These are phyloP conservation scores for Cryptococcus amylolentus DNA, from an alignment of 1,284 basidiomycete genomes.

Conservation along the genomic window DNA sequence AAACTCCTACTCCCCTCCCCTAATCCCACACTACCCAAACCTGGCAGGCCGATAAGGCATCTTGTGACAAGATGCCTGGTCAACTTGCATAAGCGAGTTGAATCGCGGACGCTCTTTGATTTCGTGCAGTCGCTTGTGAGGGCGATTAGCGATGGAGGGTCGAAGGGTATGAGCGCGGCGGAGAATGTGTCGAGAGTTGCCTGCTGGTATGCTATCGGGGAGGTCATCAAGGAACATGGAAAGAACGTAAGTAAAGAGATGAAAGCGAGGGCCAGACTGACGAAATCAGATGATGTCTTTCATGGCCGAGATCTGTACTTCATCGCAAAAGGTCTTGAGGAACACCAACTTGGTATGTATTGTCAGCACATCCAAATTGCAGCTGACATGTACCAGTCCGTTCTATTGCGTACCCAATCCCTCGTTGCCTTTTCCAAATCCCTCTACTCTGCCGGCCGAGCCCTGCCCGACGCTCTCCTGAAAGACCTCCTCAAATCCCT, in stretches of 20 bases:
- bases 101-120: conserved; percentile 81
- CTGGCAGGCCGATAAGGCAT: conserved; percentile 80
- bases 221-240: conserved; percentile 79
- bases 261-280: neutral
- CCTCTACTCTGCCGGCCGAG: conserved; percentile 71
- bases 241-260: conserved; percentile 60
- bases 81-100: conserved; percentile 72
- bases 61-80: conserved; percentile 74
- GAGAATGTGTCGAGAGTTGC: conserved; percentile 63
- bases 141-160: conserved; percentile 60
- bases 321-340: conserved; percentile 62
- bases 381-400: conserved; percentile 53
- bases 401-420: conserved; percentile 79
- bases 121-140: conserved; percentile 75
- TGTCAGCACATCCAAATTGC: neutral
- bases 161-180: conserved; percentile 47
- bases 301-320: conserved; percentile 73
- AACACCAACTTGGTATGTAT: conserved; percentile 66
- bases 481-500: conserved; percentile 86
- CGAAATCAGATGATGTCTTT: conserved; percentile 80
- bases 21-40: conserved; percentile 58
- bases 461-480: conserved; percentile 70
- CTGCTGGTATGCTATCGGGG: conserved; percentile 69
- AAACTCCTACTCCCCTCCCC: conserved; percentile 36
- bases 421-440: conserved; percentile 72